A percentile compares a stretch with the other conserved stretches of the same genome.
phyloP scores from a whole-genome alignment of 164 flowering plant species.

The Umbilicus rupestris region DNA sequence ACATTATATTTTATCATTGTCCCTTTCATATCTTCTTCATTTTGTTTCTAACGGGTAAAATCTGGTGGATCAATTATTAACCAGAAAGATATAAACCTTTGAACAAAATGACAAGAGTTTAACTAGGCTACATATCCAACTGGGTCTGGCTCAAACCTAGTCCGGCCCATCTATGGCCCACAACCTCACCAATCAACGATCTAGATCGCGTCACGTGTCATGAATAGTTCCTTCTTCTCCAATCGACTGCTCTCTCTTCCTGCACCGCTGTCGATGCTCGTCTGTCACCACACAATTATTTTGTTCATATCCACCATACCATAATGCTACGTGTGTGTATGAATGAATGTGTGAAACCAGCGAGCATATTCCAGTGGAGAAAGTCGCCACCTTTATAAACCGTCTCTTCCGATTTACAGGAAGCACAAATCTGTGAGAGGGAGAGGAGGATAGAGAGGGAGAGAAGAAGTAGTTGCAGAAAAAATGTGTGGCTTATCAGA shows the following conservation, averaged over 20 bases:
- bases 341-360: background rate
- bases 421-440: slow-evolving; percentile 6
- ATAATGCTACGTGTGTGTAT: background rate
- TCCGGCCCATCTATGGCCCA: background rate
- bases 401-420: background rate
- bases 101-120: background rate
- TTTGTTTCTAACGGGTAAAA: background rate
- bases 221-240: background rate
- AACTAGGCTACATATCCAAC: background rate
- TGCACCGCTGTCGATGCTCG: background rate
- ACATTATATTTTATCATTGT: background rate
- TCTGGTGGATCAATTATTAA: background rate
- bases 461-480: background rate
- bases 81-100: too few species aligned
- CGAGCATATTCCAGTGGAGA: background rate
- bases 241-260: background rate
- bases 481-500: slow-evolving; percentile 13
- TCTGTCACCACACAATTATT: background rate
- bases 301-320: background rate
- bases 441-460: slow-evolving; percentile 2
- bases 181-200: background rate
- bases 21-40: background rate
- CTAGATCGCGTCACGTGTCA: background rate
- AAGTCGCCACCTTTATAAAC: slow-evolving; percentile 10
- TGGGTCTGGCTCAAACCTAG: background rate